Percentiles rank a stretch among this genome's conserved stretches.
These are phyloP conservation scores for Ophiostoma ulmi DNA, from an alignment of 2,329 filamentous ascomycete species.

Conservation along the genomic window DNA sequence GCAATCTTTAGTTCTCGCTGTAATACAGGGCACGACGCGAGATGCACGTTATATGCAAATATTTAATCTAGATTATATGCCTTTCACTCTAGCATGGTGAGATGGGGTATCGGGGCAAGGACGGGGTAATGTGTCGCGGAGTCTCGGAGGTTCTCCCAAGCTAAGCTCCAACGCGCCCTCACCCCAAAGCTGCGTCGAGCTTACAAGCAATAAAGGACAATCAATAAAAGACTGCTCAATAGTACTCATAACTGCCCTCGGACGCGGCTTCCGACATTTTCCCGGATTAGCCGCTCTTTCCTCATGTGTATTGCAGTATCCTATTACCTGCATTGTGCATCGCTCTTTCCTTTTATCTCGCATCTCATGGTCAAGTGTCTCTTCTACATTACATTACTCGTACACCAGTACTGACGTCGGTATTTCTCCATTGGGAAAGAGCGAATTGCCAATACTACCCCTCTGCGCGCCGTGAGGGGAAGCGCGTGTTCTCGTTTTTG, in stretches of 20 bases:
- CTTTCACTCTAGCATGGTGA: neutral
- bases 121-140: neutral
- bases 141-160: neutral
- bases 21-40: neutral
- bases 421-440: neutral
- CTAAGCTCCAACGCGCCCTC: neutral
- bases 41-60: neutral
- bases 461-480: neutral
- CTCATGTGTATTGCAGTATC: neutral
- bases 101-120: neutral
- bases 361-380: neutral
- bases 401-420: neutral
- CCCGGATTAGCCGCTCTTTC: conserved; percentile 11
- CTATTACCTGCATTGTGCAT: neutral
- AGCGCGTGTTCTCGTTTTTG: neutral
- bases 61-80: neutral
- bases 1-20: neutral
- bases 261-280: neutral
- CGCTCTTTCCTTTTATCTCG: neutral
- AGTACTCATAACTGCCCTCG: neutral
- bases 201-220: neutral
- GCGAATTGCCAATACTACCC: neutral
- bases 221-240: neutral
- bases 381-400: neutral
- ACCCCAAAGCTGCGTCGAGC: neutral